Evolutionary conservation across 1,139 yeast genomes (phyloP), one percentile per base, ranked within the genome.

Genomic region (Yamadazyma jaroonii): DNA sequence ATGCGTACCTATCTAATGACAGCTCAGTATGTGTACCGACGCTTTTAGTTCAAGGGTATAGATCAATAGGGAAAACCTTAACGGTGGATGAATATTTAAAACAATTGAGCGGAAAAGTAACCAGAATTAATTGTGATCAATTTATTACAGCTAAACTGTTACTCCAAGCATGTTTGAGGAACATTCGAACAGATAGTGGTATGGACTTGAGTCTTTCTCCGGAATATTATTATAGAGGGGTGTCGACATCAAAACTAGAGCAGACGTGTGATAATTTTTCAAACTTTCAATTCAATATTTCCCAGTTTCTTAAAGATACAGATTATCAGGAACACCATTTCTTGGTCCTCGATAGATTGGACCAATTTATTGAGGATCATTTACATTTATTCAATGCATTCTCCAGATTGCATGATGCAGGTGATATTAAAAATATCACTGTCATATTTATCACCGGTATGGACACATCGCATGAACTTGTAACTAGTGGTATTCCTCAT

Each of bases 261-360:
- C 43, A 45, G 11, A 40, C 51, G 4, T 67, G 77, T 15, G 82
- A 77, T 40, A 72, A 68, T 35, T 69, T 78, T 44, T 62, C 75
- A 24, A 64, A 64, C 9, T 79, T 79, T 43, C 52, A 65, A 15
- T 55, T 64, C 9, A 62, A 69, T 3, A 45, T 79, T 20, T 67
- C 64, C 38, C 62, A 54, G 24, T 71, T 73, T 42, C 53, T 68
- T 14, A 47, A 48, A 7, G 59, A 57, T 4, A 49, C 64, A 0
- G 45, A 49, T 0, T 72, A 68, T 43, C 34, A 45, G 0, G 59
- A 64, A 2, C 66, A 62, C n/a, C 83, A 79, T 47, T 68, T 78
- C 5, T 54, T 81, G 29, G 79, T 81, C 0, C 59, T 81, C n/a
- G 87, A 81, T 47, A 56, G 81, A 9, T 64, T 77, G 25, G 86